These are phyloP conservation scores for Abrus precatorius DNA, from an alignment of 306 rosid species.

Conservation along the genomic window DNA sequence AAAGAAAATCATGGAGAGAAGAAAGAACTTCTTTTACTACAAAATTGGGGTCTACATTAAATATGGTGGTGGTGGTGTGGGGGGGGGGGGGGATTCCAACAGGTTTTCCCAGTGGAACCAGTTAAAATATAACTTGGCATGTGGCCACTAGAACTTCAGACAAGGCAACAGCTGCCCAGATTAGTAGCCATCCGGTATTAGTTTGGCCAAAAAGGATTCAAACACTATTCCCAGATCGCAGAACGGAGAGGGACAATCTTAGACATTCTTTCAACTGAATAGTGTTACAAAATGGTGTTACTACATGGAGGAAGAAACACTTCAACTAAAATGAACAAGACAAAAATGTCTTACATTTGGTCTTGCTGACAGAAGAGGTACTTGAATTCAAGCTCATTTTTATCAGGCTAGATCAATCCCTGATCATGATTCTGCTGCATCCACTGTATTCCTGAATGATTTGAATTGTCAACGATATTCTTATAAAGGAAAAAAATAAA, in stretches of 20 bases:
- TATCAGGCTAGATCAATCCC: slow-evolving; percentile 35
- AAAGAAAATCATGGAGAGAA: neutral
- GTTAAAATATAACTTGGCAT: neutral
- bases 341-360: slow-evolving; percentile 37
- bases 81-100: too few relatives aligned
- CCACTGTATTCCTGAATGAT: slow-evolving; percentile 52
- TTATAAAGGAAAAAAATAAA: neutral
- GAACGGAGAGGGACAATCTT: slow-evolving; percentile 5
- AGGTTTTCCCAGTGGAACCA: neutral
- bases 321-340: slow-evolving; percentile 31
- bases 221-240: slow-evolving; percentile 26
- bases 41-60: neutral
- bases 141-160: neutral
- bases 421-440: slow-evolving; percentile 51
- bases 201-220: slow-evolving; percentile 1
- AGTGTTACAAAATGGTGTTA: slow-evolving; percentile 16
- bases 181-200: slow-evolving; percentile 9
- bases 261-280: slow-evolving; percentile 28
- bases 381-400: slow-evolving; percentile 34
- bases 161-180: neutral
- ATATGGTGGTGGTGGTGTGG: neutral
- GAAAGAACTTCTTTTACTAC: neutral
- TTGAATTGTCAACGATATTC: slow-evolving; percentile 36
- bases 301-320: slow-evolving; percentile 33
- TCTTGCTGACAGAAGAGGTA: slow-evolving; percentile 30